phyloP scores from a whole-genome alignment of 2,329 filamentous ascomycete species.

The Exserohilum turcica region DNA sequence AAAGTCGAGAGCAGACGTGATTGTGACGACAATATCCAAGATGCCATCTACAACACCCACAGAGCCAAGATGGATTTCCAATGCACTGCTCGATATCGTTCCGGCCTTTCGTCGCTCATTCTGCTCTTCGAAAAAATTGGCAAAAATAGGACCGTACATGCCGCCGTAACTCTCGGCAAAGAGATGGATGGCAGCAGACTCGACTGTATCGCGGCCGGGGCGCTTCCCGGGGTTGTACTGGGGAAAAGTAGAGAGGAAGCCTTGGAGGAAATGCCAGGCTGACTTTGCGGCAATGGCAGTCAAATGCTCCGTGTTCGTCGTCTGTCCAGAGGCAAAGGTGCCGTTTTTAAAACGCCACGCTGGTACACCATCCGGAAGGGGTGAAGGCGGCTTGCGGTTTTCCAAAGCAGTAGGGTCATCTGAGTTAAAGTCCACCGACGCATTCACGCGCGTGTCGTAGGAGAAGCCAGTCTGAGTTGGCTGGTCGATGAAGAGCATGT shows the following conservation, averaged over 20 bases:
- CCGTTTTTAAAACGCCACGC: constrained; percentile 61
- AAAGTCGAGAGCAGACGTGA: constrained; percentile 62
- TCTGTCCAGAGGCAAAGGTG: constrained; percentile 65
- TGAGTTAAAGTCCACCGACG: constrained; percentile 26
- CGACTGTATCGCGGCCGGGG: constrained; percentile 41
- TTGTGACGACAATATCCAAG: constrained; percentile 68
- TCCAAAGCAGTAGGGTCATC: neutral
- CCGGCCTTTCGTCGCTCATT: constrained; percentile 63
- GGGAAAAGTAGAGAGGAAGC: constrained; percentile 64
- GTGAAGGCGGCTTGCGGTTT: constrained; percentile 32
- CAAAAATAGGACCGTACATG: constrained; percentile 70
- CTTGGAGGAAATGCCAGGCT: constrained; percentile 69
- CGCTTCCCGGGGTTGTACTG: constrained; percentile 59
- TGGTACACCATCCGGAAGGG: constrained; percentile 35
- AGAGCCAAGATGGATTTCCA: constrained; percentile 65
- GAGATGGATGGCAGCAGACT: constrained; percentile 64
- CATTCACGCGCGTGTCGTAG: constrained; percentile 66
- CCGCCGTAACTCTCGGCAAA: constrained; percentile 75
- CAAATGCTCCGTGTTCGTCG: constrained; percentile 59
- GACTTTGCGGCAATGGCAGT: constrained; percentile 62
- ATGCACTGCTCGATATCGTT: constrained; percentile 55
- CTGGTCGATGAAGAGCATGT: constrained; percentile 66
- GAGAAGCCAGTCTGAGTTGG: constrained; percentile 73
- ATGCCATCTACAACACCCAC: constrained; percentile 75
- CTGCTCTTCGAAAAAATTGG: constrained; percentile 63